Percentiles rank a stretch among this genome's conserved stretches.
These are phyloP conservation scores for Penicillium herquei DNA, from an alignment of 495 filamentous ascomycete species.

Conservation along the genomic window DNA sequence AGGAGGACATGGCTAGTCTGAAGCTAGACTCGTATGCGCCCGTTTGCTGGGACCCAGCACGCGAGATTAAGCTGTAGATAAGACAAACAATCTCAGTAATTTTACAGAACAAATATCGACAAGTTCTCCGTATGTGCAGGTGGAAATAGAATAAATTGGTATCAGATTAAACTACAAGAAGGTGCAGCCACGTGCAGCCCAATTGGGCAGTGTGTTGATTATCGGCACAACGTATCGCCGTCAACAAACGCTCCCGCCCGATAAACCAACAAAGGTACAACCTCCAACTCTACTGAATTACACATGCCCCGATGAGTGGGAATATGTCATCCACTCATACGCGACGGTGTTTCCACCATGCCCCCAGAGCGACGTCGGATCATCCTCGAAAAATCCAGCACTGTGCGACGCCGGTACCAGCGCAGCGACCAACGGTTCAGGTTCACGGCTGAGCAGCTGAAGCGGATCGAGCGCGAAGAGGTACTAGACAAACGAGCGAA, in stretches of 20 bases:
- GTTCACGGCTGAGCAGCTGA: conserved; percentile 41
- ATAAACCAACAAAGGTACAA: background rate
- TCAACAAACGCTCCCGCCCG: conserved; percentile 8
- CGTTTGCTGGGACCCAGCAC: conserved; percentile 74
- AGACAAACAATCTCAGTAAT: background rate
- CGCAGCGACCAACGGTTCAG: conserved; percentile 45
- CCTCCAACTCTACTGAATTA: conserved; percentile 1
- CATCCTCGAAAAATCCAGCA: conserved; percentile 47
- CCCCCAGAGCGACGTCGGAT: conserved; percentile 38
- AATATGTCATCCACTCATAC: conserved; percentile 17
- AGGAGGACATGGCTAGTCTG: conserved; percentile 57
- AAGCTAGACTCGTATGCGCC: conserved; percentile 57
- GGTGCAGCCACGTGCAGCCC: background rate
- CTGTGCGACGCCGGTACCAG: conserved; percentile 45
- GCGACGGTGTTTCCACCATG: conserved; percentile 32
- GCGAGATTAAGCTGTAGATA: conserved; percentile 29
- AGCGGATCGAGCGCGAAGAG: conserved; percentile 45
- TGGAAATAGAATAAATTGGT: too few species aligned
- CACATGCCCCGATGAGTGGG: conserved; percentile 16
- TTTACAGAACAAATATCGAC: too few species aligned
- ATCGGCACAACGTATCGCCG: conserved; percentile 39
- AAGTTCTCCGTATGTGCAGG: too few species aligned
- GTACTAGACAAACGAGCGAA: conserved; percentile 40
- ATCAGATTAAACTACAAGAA: too few species aligned
- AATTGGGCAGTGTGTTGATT: conserved; percentile 29